Evolutionary conservation across 371 early-diverging fungal genomes (phyloP).

Genomic region (Sanchytrium tribonematis): DNA sequence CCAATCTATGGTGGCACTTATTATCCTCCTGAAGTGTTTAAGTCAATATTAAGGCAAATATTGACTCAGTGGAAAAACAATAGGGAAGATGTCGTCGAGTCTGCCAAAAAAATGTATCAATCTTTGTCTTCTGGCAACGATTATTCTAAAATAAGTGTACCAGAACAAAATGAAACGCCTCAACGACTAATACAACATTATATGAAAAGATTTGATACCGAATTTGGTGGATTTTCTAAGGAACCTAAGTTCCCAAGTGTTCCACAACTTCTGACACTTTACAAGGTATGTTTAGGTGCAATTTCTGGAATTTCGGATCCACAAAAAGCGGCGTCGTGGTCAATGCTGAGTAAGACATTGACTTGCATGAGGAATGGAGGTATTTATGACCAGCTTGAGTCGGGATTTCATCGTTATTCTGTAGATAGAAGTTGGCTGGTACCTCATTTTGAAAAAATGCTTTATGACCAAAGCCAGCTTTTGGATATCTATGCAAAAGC

Average conservation of each 20-base stretch:
- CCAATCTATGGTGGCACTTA: conserved; percentile 38
- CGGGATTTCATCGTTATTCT: conserved; percentile 26
- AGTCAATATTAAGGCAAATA: too few species aligned
- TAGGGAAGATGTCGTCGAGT: background rate
- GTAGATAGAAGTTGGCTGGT: conserved; percentile 16
- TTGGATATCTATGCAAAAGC: conserved; percentile 18
- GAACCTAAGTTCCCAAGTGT: background rate
- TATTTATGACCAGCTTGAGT: conserved; percentile 33
- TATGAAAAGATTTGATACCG: background rate
- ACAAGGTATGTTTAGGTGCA: background rate
- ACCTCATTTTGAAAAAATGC: conserved; percentile 31
- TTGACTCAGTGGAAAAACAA: background rate
- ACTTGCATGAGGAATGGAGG: conserved; percentile 18
- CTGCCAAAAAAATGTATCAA: background rate
- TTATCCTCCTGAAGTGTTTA: conserved; percentile 28
- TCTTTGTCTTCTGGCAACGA: too few species aligned
- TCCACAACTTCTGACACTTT: background rate
- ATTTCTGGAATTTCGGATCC: background rate
- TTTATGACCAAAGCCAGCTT: conserved; percentile 39
- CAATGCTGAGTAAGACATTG: conserved; percentile 11
- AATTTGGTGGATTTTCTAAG: background rate
- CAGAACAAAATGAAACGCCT: too few species aligned
- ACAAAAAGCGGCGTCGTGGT: background rate
- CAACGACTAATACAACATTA: too few species aligned
- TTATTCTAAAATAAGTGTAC: too few species aligned